Evolutionary conservation across 78 protist species (phyloP), one percentile per base, ranked within the genome.

Genomic region (Speleostelium caveatum): DNA sequence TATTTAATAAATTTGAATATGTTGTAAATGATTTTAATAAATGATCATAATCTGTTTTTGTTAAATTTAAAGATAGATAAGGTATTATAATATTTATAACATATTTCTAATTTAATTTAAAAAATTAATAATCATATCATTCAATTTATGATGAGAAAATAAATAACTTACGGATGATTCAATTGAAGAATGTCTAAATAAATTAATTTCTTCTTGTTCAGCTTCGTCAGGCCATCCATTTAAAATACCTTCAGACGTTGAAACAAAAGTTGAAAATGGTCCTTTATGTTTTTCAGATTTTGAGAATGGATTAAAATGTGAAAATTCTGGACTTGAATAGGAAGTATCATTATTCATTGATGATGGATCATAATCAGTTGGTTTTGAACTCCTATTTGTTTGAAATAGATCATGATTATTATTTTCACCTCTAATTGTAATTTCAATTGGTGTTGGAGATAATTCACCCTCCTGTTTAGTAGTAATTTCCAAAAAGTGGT

Each of bases 141-240:
- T 65, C 16, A 6, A 2, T 67, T 24, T 28, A 3, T 39, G 21
- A 41, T 67, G 8, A 22, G 35, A 14, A 14, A 71, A 56, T 12
- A 49, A 71, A 56, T 26, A n/a, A n/a, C n/a, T n/a, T n/a, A n/a
- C n/a, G n/a, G 91, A 83, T 30, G 91, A 83, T 60, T 83, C 91
- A 42, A 83, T 83, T 1, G 91, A 83, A 21, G 73, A 45, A 69
- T 83, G 91, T 42, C 91, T 55, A n/a, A 83, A 83, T 22, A 58
- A 26, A 21, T 65, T 69, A 30, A 83, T 69, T 45, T 83, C 91
- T 17, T 83, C 91, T 69, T 35, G 79, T 22, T 83, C 91, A 2
- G 91, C 91, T 60, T 83, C 91, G 39, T 71, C 91, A 2, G 66
- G 61, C 91, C 91, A 83, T 24, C 55, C 35, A 71, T 69, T 72